Conservation (phyloP, 2,329 filamentous ascomycete genomes). For the Dactylellina parvicollis region DNA sequence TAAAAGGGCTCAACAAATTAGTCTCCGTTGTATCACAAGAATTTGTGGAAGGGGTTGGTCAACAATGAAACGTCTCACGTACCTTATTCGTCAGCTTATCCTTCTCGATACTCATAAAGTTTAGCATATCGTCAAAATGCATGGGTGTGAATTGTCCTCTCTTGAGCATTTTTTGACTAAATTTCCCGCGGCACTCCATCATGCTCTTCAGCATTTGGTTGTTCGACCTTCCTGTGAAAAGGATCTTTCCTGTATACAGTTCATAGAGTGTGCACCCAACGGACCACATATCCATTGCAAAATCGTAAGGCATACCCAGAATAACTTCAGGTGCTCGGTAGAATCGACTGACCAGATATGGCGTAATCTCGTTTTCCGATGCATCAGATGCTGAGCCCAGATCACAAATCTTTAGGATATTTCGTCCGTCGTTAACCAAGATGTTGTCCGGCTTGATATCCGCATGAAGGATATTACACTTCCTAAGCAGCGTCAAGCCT, state of each 20-base stretch:
- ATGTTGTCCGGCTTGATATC: conserved; percentile 99
- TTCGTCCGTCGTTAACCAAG: conserved; percentile 84
- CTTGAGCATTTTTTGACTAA: conserved; percentile 87
- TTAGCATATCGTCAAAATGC: conserved; percentile 85
- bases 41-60: neutral
- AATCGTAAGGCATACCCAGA: conserved; percentile 93
- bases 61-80: conserved; percentile 60
- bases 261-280: conserved; percentile 97
- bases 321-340: conserved; percentile 96
- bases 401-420: conserved; percentile 92
- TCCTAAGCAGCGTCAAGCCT: conserved; percentile 84
- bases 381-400: conserved; percentile 93
- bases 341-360: conserved; percentile 95
- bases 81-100: conserved; percentile 89
- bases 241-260: conserved; percentile 94
- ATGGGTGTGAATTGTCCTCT: conserved; percentile 78
- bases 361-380: conserved; percentile 89
- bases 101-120: conserved; percentile 84
- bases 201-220: conserved; percentile 98
- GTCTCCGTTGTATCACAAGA: conserved; percentile 2
- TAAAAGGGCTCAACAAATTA: conserved; percentile 24
- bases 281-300: conserved; percentile 96
- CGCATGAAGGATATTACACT: conserved; percentile 91
- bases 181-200: conserved; percentile 93
- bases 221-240: conserved; percentile 94